These are phyloP conservation scores for Aspergillus hancockii DNA, from an alignment of 495 filamentous ascomycete genomes.

Conservation along the genomic window DNA sequence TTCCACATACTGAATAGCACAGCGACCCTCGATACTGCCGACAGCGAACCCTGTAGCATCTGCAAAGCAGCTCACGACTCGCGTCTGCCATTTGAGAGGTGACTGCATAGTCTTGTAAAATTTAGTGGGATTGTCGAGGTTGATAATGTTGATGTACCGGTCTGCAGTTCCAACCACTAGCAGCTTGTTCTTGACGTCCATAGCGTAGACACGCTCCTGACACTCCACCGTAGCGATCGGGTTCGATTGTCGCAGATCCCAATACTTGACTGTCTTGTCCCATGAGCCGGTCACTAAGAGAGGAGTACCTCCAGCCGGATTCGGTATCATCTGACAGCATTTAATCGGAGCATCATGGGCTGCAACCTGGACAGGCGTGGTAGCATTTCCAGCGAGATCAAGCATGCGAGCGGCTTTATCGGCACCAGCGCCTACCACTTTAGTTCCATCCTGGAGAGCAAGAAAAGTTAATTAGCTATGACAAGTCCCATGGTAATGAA, in stretches of 20 bases:
- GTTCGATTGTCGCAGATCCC: conserved; percentile 73
- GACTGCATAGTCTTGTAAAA: conserved; percentile 83
- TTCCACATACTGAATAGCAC: conserved; percentile 85
- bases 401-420: conserved; percentile 82
- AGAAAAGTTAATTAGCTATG: not conserved
- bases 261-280: conserved; percentile 96
- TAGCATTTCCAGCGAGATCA: conserved; percentile 63
- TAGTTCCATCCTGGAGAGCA: conserved; percentile 59
- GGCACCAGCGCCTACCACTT: conserved; percentile 79
- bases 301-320: conserved; percentile 53
- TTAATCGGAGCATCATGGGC: conserved; percentile 80
- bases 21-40: conserved; percentile 86
- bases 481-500: not conserved
- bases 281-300: conserved; percentile 87
- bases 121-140: conserved; percentile 72
- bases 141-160: conserved; percentile 83
- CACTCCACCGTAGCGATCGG: conserved; percentile 66
- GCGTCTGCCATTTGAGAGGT: conserved; percentile 86
- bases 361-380: conserved; percentile 62
- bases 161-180: conserved; percentile 86
- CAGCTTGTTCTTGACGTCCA: conserved; percentile 78
- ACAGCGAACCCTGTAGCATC: conserved; percentile 84
- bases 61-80: conserved; percentile 79
- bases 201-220: conserved; percentile 81
- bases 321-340: conserved; percentile 71